Conservation (phyloP, 2,329 filamentous ascomycete genomes). For the Hirsutella thompsonii region DNA sequence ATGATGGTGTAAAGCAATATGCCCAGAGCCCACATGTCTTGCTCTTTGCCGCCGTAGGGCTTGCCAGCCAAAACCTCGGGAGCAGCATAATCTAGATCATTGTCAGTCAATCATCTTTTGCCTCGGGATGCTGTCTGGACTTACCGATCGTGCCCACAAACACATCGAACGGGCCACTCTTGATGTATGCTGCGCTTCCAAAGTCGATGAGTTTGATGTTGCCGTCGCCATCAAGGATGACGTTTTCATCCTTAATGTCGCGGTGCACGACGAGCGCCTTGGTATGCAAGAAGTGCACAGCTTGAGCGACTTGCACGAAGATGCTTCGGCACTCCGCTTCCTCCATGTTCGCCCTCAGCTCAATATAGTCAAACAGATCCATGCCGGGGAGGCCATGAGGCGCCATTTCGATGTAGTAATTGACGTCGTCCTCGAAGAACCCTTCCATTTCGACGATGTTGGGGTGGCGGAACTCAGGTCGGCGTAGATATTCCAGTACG, state of each 20-base stretch:
- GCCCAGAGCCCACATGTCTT: slow-evolving; percentile 95
- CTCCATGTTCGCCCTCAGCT: slow-evolving; percentile 91
- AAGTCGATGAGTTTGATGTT: slow-evolving; percentile 97
- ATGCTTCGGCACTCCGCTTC: slow-evolving; percentile 90
- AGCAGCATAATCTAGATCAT: slow-evolving; percentile 76
- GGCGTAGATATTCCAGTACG: slow-evolving; percentile 82
- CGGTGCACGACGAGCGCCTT: slow-evolving; percentile 88
- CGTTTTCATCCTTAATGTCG: slow-evolving; percentile 98
- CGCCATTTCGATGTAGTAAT: slow-evolving; percentile 98
- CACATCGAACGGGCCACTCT: slow-evolving; percentile 94
- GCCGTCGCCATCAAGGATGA: slow-evolving; percentile 88
- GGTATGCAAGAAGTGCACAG: slow-evolving; percentile 81
- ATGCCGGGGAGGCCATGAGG: slow-evolving; percentile 92
- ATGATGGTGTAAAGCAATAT: slow-evolving; percentile 97
- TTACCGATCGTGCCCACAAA: slow-evolving; percentile 97
- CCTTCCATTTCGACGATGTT: slow-evolving; percentile 64
- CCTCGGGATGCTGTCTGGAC: slow-evolving; percentile 28
- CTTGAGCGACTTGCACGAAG: slow-evolving; percentile 83
- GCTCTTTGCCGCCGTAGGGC: slow-evolving; percentile 88
- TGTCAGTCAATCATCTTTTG: neutral
- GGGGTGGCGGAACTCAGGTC: slow-evolving; percentile 53
- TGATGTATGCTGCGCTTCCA: slow-evolving; percentile 95
- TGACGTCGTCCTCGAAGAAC: slow-evolving; percentile 68
- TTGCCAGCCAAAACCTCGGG: slow-evolving; percentile 93
- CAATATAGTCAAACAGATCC: slow-evolving; percentile 98